These are phyloP conservation scores for Vanrija humicola DNA, from an alignment of 1,284 basidiomycete genomes.

Conservation along the genomic window DNA sequence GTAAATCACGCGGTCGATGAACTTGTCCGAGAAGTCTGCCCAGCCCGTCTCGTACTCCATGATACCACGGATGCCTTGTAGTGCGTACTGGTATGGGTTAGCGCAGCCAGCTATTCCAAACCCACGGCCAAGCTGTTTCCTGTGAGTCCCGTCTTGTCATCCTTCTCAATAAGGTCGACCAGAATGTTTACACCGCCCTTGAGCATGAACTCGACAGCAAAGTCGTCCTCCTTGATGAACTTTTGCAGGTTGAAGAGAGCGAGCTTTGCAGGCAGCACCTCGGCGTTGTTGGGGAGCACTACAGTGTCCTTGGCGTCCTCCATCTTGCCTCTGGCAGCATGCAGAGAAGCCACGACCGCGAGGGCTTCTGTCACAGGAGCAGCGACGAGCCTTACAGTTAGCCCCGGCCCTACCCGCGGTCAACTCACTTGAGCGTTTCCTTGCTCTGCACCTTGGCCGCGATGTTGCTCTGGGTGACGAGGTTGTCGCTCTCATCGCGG, in stretches of 20 bases:
- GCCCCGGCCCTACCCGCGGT: neutral
- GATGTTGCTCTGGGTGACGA: slow-evolving; percentile 87
- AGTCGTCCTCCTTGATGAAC: slow-evolving; percentile 84
- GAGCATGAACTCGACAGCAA: slow-evolving; percentile 74
- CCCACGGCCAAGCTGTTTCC: slow-evolving; percentile 82
- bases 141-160: slow-evolving; percentile 41
- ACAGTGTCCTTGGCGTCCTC: slow-evolving; percentile 3
- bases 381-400: slow-evolving; percentile 30
- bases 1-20: slow-evolving; percentile 58
- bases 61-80: slow-evolving; percentile 38
- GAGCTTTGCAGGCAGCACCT: slow-evolving; percentile 47
- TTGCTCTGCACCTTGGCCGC: slow-evolving; percentile 72
- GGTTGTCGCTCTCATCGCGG: slow-evolving; percentile 77
- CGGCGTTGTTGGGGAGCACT: slow-evolving; percentile 12
- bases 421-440: slow-evolving; percentile 70
- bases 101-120: neutral
- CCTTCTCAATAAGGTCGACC: slow-evolving; percentile 62
- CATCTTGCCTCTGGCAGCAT: slow-evolving; percentile 13
- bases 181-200: slow-evolving; percentile 70
- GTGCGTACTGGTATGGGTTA: slow-evolving; percentile 32
- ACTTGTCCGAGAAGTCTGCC: slow-evolving; percentile 30
- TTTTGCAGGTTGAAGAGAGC: slow-evolving; percentile 69
- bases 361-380: slow-evolving; percentile 42
- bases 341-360: slow-evolving; percentile 35
- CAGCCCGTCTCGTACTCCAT: slow-evolving; percentile 42